These are phyloP conservation scores for Boechera divaricarpa DNA, from an alignment of 345 rosid species.

Conservation along the genomic window DNA sequence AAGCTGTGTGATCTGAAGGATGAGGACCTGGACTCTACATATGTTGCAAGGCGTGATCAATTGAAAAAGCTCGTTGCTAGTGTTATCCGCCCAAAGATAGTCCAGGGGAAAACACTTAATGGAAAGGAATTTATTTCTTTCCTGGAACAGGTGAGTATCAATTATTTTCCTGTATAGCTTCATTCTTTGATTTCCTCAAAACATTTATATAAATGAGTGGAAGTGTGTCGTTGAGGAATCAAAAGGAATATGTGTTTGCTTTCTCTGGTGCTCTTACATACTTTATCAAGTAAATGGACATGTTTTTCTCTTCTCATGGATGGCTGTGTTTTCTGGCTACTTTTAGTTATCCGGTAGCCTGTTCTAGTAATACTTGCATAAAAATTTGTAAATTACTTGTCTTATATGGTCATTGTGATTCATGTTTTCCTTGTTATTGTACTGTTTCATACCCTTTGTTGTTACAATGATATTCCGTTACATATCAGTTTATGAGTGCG, in stretches of 20 bases:
- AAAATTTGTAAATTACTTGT: neutral
- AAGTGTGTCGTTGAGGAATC: conserved; percentile 20
- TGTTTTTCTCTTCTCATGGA: conserved; percentile 18
- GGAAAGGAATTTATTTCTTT: conserved; percentile 94
- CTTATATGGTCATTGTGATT: conserved; percentile 2
- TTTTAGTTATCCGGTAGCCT: neutral
- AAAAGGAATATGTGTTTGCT: neutral
- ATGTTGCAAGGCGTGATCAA: conserved; percentile 80
- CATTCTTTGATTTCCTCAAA: neutral
- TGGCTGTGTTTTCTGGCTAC: conserved; percentile 14
- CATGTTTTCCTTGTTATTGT: neutral
- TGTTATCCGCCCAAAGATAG: conserved; percentile 86
- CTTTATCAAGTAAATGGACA: neutral
- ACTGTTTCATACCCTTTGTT: neutral
- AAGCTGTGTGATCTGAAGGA: conserved; percentile 98
- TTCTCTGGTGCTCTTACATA: conserved; percentile 21
- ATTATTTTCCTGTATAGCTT: conserved; percentile 12
- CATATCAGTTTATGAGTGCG: conserved; percentile 3
- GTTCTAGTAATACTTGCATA: neutral
- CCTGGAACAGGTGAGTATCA: conserved; percentile 77
- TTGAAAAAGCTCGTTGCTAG: conserved; percentile 82
- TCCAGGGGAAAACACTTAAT: conserved; percentile 82
- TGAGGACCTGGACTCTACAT: conserved; percentile 80
- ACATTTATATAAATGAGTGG: conserved; percentile 5
- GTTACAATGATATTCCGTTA: neutral